These are phyloP conservation scores for Sideroxylon spinosum DNA, from an alignment of 179 eudicot genomes.

Conservation along the genomic window DNA sequence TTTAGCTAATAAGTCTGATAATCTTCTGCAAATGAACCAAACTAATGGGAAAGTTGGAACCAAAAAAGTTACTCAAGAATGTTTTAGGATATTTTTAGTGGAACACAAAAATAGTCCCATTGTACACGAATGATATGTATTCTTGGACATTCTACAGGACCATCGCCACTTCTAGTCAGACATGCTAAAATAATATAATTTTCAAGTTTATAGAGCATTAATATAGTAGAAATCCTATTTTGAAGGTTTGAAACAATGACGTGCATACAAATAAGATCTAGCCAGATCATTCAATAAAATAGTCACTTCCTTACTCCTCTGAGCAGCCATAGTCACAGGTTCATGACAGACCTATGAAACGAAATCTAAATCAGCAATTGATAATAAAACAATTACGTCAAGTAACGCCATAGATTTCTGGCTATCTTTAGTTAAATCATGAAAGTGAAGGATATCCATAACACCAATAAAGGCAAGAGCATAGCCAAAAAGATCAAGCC, in stretches of 20 bases:
- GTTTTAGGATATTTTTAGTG: too few species aligned
- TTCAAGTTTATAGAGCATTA: too few species aligned
- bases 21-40: too few species aligned
- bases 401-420: conserved; percentile 12
- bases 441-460: conserved; percentile 96
- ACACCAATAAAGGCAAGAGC: conserved; percentile 98
- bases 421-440: conserved; percentile 91
- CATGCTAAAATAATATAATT: too few species aligned
- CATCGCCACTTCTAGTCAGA: too few species aligned
- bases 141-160: too few species aligned
- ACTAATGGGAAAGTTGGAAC: too few species aligned
- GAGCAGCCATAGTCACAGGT: conserved; percentile 95
- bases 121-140: too few species aligned
- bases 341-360: conserved; percentile 81
- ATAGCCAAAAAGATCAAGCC: conserved; percentile 93
- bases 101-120: too few species aligned
- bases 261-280: background rate
- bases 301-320: conserved; percentile 66
- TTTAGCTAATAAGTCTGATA: too few species aligned
- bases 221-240: background rate
- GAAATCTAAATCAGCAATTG: conserved; percentile 21
- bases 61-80: too few species aligned
- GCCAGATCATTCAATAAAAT: background rate
- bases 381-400: conserved; percentile 5
- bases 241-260: background rate